Conservation (phyloP, 2,329 filamentous ascomycete species). For the Trichoderma sp. region DNA sequence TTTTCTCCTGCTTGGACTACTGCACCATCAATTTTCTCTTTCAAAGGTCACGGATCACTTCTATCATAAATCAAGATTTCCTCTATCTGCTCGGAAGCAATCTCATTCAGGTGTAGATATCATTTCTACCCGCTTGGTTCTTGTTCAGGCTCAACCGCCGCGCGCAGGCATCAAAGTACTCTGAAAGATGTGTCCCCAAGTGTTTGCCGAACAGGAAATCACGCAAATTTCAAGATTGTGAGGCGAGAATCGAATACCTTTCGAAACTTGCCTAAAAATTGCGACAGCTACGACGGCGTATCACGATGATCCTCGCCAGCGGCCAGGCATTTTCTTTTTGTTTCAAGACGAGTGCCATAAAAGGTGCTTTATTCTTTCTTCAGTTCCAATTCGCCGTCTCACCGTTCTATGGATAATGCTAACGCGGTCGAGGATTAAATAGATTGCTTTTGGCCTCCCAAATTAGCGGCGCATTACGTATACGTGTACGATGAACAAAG, state of each 20-base stretch:
- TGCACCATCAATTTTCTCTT: background rate
- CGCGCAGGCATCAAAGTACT: background rate
- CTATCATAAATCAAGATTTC: background rate
- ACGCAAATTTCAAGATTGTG: background rate
- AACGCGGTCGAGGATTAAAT: background rate
- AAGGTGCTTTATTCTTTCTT: background rate
- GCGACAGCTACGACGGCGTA: background rate
- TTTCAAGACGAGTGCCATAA: background rate
- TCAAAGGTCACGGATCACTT: background rate
- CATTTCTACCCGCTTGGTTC: too few relatives aligned
- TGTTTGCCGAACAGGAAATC: background rate
- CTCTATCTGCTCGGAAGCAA: background rate
- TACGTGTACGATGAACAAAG: background rate
- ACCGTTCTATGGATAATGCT: background rate
- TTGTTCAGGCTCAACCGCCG: background rate
- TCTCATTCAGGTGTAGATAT: too few relatives aligned
- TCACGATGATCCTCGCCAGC: background rate
- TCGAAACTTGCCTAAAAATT: background rate
- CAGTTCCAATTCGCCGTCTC: background rate
- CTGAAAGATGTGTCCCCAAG: background rate
- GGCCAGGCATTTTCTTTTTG: background rate
- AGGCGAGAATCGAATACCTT: background rate
- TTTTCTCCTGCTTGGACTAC: background rate
- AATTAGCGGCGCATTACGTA: background rate
- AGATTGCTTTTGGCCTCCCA: background rate